Conservation (phyloP, 129 eudicot species). For the Rutidosis leptorrhynchoides region DNA sequence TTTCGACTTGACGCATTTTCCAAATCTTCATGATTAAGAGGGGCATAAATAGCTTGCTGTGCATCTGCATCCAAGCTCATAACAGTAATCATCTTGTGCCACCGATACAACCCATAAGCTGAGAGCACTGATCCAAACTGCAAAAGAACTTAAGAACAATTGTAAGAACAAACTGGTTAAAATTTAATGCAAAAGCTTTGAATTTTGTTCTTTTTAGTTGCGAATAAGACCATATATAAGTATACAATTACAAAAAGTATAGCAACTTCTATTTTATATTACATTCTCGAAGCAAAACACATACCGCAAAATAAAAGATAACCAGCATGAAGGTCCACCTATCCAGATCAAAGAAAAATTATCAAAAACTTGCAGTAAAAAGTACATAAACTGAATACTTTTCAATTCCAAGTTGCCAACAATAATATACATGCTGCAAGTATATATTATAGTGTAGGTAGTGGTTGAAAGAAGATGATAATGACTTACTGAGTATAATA, state of each 20-base stretch:
- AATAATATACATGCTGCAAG: not conserved
- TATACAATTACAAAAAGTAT: slow-evolving; percentile 4
- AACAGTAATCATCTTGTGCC: slow-evolving; percentile 27
- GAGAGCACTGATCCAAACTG: slow-evolving; percentile 75
- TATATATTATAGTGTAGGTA: not conserved
- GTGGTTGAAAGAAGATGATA: slow-evolving; percentile 14
- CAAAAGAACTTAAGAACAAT: slow-evolving; percentile 25
- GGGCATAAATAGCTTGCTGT: slow-evolving; percentile 47
- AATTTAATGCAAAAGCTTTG: slow-evolving; percentile 17
- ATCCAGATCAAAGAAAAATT: slow-evolving; percentile 28
- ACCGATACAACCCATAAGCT: slow-evolving; percentile 51
- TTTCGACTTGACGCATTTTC: slow-evolving; percentile 31
- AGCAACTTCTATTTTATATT: not conserved
- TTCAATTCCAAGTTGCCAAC: not conserved
- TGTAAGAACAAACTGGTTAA: slow-evolving; percentile 30
- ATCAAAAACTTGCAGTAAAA: slow-evolving; percentile 25
- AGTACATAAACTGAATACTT: not conserved
- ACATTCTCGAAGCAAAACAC: slow-evolving; percentile 17
- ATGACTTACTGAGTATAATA: slow-evolving; percentile 86
- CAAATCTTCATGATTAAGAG: slow-evolving; percentile 37
- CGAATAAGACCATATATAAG: slow-evolving; percentile 3
- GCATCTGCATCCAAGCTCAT: slow-evolving; percentile 29
- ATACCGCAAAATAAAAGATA: slow-evolving; percentile 85
- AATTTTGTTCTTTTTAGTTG: not conserved
- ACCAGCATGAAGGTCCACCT: slow-evolving; percentile 90